Conservation (phyloP, 352 stramenopile species). For the Pilasporangium apinafurcum region DNA sequence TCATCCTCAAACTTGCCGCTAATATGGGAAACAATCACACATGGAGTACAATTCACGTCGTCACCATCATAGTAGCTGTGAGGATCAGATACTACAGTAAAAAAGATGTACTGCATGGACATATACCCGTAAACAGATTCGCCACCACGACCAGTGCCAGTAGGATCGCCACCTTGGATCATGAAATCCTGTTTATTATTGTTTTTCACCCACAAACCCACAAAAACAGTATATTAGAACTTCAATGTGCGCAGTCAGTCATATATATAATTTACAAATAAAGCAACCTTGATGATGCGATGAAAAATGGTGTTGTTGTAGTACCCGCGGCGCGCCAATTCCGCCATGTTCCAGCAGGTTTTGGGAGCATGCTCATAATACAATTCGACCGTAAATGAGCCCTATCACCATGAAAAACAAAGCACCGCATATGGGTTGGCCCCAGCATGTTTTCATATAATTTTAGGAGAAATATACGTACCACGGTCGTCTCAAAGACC, state of each 20-base stretch:
- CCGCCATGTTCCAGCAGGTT: conserved; percentile 91
- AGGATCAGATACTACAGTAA: not conserved
- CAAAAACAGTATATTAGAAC: not conserved
- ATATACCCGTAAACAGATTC: conserved; percentile 88
- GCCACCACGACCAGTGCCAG: conserved; percentile 88
- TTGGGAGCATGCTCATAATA: conserved; percentile 91
- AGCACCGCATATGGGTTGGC: too few species aligned
- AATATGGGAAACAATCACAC: not conserved
- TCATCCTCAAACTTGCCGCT: conserved; percentile 94
- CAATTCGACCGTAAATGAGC: conserved; percentile 90
- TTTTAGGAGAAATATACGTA: conserved; percentile 11
- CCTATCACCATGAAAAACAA: conserved; percentile 20
- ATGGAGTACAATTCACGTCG: too few species aligned
- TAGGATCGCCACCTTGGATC: conserved; percentile 94
- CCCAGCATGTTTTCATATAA: too few species aligned
- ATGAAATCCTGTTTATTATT: conserved; percentile 97
- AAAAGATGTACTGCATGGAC: too few species aligned
- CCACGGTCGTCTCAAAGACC: conserved; percentile 80
- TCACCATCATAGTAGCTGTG: not conserved
- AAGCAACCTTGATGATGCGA: conserved; percentile 85
- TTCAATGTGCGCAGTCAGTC: not conserved
- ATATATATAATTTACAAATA: not conserved
- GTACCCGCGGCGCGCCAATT: conserved; percentile 89
- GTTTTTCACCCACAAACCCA: too few species aligned
- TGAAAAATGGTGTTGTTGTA: conserved; percentile 97